Evolutionary conservation across 768 basidiomycete species (phyloP).

Genomic region (Pleurotus cornucopiae): DNA sequence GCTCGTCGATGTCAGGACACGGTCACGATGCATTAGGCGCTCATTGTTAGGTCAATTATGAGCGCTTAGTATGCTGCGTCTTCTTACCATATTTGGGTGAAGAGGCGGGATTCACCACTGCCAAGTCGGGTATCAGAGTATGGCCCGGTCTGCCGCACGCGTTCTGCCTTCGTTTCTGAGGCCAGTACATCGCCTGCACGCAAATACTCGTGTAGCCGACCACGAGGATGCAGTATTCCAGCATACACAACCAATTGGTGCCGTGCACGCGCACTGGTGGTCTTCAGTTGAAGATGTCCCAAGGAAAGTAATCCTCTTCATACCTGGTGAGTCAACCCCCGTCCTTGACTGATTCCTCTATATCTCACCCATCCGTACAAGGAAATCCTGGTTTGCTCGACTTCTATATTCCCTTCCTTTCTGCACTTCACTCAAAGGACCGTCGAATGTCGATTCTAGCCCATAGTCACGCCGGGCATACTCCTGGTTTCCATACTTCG

Average conservation of each 20-base stretch:
- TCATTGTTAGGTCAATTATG: background rate
- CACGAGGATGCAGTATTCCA: slow-evolving; percentile 30
- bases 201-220: background rate
- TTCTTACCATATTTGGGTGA: background rate
- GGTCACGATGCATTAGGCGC: too few species aligned
- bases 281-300: slow-evolving; percentile 24
- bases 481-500: slow-evolving; percentile 32
- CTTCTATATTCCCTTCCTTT: slow-evolving; percentile 68
- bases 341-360: background rate
- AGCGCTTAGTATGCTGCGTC: background rate
- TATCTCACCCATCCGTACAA: slow-evolving; percentile 14
- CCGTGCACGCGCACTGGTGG: slow-evolving; percentile 54
- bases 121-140: background rate
- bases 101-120: too few species aligned
- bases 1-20: background rate
- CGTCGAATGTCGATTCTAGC: slow-evolving; percentile 48
- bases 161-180: slow-evolving; percentile 30
- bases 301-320: slow-evolving; percentile 38
- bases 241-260: slow-evolving; percentile 32
- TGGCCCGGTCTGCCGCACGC: background rate
- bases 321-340: slow-evolving; percentile 33
- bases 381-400: slow-evolving; percentile 57
- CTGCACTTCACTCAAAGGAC: slow-evolving; percentile 37
- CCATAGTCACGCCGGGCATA: slow-evolving; percentile 64
- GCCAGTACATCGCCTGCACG: slow-evolving; percentile 3